These are phyloP conservation scores for Globisporangium cylindrosporum DNA, from an alignment of 352 stramenopile genomes.

Conservation along the genomic window DNA sequence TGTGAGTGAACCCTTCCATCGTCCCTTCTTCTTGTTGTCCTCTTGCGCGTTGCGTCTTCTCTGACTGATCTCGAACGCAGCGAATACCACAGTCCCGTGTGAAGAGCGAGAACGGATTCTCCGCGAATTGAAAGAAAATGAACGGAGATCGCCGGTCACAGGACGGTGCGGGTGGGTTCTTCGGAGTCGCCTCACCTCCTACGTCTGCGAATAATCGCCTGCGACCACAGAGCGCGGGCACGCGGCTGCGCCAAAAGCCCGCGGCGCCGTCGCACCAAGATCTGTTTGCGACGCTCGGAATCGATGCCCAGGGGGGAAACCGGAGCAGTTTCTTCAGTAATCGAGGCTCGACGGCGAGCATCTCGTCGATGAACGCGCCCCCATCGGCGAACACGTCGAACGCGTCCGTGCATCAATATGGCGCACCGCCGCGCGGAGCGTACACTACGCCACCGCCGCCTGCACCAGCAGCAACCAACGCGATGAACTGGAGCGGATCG, in stretches of 20 bases:
- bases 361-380: conserved; percentile 16
- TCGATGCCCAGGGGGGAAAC: conserved; percentile 33
- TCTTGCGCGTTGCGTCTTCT: background rate
- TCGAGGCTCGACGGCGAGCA: conserved; percentile 20
- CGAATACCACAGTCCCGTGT: background rate
- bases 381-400: conserved; percentile 11
- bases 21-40: background rate
- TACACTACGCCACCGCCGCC: conserved; percentile 3
- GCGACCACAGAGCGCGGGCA: conserved; percentile 53
- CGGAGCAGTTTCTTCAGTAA: conserved; percentile 23
- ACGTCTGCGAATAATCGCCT: conserved; percentile 10
- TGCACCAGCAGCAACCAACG: conserved; percentile 8
- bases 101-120: background rate
- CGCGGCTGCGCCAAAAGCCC: conserved; percentile 59
- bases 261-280: conserved; percentile 31
- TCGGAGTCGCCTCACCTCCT: conserved; percentile 12
- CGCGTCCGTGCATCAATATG: conserved; percentile 17
- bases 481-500: conserved; percentile 19
- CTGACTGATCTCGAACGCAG: background rate
- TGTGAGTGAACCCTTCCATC: background rate
- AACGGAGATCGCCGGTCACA: conserved; percentile 18
- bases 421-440: conserved; percentile 3
- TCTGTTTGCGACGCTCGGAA: conserved; percentile 55
- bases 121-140: conserved; percentile 15
- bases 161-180: conserved; percentile 11